phyloP scores from a whole-genome alignment of 164 flowering plant genomes.

The Vitis vinifera region ASM3070453v1 NC_081811.1:5011001-5011500 shows the following conservation, averaged over 20 bases:
- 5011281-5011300: not conserved
- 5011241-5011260: not conserved
- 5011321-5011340: too few species aligned
- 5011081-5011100: slow-evolving; percentile 8
- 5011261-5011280: not conserved
- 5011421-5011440: too few species aligned
- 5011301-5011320: too few species aligned
- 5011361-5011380: too few species aligned
- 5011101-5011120: slow-evolving; percentile 28
- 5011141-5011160: slow-evolving; percentile 58
- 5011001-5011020: slow-evolving; percentile 29
- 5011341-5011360: too few species aligned
- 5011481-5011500: not conserved
- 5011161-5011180: slow-evolving; percentile 57
- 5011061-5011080: slow-evolving; percentile 27
- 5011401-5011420: too few species aligned
- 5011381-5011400: too few species aligned
- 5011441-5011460: too few species aligned
- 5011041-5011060: slow-evolving; percentile 44
- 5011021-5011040: slow-evolving; percentile 58
- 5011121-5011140: slow-evolving; percentile 39
- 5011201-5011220: slow-evolving; percentile 51
- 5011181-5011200: slow-evolving; percentile 47
- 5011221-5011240: not conserved
- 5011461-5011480: not conserved